Conservation (phyloP, 1,284 basidiomycete species). For the Cutaneotrichosporon mucoides region DNA sequence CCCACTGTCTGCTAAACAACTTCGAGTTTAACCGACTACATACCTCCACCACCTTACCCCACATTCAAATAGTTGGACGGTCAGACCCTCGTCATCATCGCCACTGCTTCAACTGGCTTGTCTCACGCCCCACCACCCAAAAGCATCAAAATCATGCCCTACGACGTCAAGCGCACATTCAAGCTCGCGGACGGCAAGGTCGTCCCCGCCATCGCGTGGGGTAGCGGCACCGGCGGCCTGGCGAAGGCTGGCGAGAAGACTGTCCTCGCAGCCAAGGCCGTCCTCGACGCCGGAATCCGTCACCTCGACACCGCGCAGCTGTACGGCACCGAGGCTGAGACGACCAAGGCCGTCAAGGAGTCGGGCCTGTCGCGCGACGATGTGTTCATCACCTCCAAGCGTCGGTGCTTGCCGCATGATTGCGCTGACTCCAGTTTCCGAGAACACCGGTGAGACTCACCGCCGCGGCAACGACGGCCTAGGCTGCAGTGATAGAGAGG, state of each 20-base stretch:
- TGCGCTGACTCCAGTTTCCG: conserved; percentile 7
- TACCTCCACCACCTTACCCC: too few species aligned
- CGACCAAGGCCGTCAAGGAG: conserved; percentile 48
- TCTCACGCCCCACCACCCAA: too few species aligned
- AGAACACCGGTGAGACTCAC: conserved; percentile 4
- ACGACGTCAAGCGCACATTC: conserved; percentile 21
- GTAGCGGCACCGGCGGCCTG: conserved; percentile 29
- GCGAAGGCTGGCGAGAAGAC: conserved; percentile 16
- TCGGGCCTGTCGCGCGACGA: conserved; percentile 49
- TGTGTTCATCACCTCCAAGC: conserved; percentile 56
- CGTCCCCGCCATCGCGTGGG: conserved; percentile 41
- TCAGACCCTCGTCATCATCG: too few species aligned
- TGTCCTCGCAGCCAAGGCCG: conserved; percentile 22
- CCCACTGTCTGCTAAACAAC: too few species aligned
- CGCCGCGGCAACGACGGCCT: too few species aligned
- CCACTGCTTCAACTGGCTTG: too few species aligned
- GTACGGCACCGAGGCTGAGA: conserved; percentile 48
- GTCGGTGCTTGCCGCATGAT: conserved; percentile 16
- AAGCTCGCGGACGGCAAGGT: conserved; percentile 33
- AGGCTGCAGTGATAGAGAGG: not conserved
- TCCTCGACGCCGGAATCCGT: conserved; percentile 38
- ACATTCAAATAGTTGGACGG: too few species aligned
- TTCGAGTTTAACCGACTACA: too few species aligned
- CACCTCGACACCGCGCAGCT: conserved; percentile 47
- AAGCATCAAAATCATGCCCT: too few species aligned